Base-by-base conservation (phyloP, 495 filamentous ascomycete species). In the Letharia columbiana region DNA sequence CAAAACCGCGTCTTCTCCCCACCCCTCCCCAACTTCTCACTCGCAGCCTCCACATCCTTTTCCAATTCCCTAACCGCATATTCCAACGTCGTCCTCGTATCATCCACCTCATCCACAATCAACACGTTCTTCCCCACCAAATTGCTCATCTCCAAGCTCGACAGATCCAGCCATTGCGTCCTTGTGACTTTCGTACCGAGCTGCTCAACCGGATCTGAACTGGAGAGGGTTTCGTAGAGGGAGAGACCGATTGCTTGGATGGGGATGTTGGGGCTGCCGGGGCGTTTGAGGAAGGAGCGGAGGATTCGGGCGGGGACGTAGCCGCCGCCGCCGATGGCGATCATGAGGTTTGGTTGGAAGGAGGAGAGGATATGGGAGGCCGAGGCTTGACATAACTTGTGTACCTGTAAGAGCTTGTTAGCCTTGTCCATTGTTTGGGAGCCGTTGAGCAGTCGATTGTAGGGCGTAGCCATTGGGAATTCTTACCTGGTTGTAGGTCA, bases 161-260 rank as follows among this genome's bases (percentile, higher is more conserved):
- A 87, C 67, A 99, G 81, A 76, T 99, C 94, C 54, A 99, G 84
- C 94, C 94, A 99, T 82, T 99, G 94, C 45, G 95, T 98, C 69
- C 95, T 88, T 44, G 90, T 98, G 65, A 99, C 94, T 77, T 96
- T 94, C 69, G 90, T 96, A 62, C 95, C 94, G 39, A 87, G 85
- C 65, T 80, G 76, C 76, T 96, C 92, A 71, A 89, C 82, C 58
- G 80, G 77, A 65, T 83, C 82, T 37, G 80, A 77, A 60, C 78
- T 78, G 59, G 86, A 78, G 40, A 97, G 87, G 49, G 84, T 82
- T 78, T 99, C 94, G 80, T 99, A 99, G 61, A 99, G 87, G 35
- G 92, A 96, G 58, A 99, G 88, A 60, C 94, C 94, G 75, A 99
- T 99, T 44, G 94, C 94, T 83, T 99, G 94, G 77, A 99, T 99